These are phyloP conservation scores for Monosporozyma solicola DNA, from an alignment of 805 yeast genomes.

Conservation along the genomic window DNA sequence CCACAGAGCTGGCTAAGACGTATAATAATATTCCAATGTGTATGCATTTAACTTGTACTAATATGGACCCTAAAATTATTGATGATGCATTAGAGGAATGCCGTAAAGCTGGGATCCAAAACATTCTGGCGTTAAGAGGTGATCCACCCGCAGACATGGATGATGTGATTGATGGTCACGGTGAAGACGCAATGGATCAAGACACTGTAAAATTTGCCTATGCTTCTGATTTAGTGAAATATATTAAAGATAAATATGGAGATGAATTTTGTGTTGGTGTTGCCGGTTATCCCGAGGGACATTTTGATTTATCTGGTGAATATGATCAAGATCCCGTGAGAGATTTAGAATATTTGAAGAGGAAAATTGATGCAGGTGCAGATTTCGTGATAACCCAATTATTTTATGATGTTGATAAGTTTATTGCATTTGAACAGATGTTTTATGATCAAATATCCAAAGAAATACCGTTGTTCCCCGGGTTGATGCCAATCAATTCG, in stretches of 20 bases:
- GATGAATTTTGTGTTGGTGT: conserved; percentile 90
- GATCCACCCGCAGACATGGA: conserved; percentile 75
- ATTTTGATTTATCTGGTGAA: conserved; percentile 29
- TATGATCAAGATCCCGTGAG: conserved; percentile 52
- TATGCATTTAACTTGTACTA: conserved; percentile 92
- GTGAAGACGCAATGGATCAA: conserved; percentile 34
- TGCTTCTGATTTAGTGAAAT: conserved; percentile 81
- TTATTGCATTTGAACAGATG: conserved; percentile 50
- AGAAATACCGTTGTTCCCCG: conserved; percentile 64
- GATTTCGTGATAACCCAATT: conserved; percentile 87
- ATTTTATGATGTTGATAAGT: conserved; percentile 80
- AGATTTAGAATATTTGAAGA: conserved; percentile 73
- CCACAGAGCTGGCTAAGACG: conserved; percentile 63
- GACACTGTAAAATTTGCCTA: conserved; percentile 38
- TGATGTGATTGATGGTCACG: conserved; percentile 22
- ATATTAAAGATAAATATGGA: conserved; percentile 62
- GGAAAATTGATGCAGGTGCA: conserved; percentile 90
- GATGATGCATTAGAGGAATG: conserved; percentile 73
- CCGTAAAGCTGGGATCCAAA: conserved; percentile 67
- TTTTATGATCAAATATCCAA: conserved; percentile 36
- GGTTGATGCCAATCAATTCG: conserved; percentile 86
- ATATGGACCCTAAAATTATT: conserved; percentile 66
- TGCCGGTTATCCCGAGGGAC: conserved; percentile 98
- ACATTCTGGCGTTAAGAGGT: conserved; percentile 88
- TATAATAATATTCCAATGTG: conserved; percentile 74